Base-by-base conservation (phyloP, 116 monocot species). In the Posidonia oceanica region DNA sequence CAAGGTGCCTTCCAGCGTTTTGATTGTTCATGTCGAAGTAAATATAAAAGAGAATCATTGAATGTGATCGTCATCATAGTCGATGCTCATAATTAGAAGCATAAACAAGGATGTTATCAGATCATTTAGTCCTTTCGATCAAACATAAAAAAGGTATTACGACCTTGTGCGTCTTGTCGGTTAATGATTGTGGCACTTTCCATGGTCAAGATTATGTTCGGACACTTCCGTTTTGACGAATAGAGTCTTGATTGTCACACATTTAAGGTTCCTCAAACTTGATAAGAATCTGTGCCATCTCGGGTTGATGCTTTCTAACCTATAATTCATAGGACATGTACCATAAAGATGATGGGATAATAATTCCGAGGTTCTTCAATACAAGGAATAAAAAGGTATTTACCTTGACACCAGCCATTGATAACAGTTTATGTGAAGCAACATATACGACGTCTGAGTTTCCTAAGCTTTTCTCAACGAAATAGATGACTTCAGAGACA, bases 401-500 rank as follows among this genome's bases (percentile, higher is more conserved):
- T 71, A 92, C 92, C 85, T 88, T 92, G 40, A 92, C 76, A 55
- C 79, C 83, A 67, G 95, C 88, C 91, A 95, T 84, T 18, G 82
- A 81, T 75, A 95, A 78, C 55, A 95, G 77, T 64, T 74, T 91
- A 75, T 86, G 95, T 39, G 91, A 95, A 44, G 87, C 94, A 67
- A 74, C 54, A 68, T 94, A 94, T 65, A 65, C 70, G 71, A 71
- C 39, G 62, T 87, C 81, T 36, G 88, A 88, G 56, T 81, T 86
- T 37, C 68, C 74, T 37, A 88, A 40, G 61, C 63, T 88, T 82
- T 95, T 95, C 72, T 91, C 95, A 17, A 91, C 82, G 80, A 84
- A 95, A 74, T 95, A 95, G 14, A 95, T 91, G 39, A 95, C 91
- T 83, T 95, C 95, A 42, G 88, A 86, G 48, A 95, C 91, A 66